phyloP scores from a whole-genome alignment of 1,284 basidiomycete genomes.

The Calocybe gambosa region DNA sequence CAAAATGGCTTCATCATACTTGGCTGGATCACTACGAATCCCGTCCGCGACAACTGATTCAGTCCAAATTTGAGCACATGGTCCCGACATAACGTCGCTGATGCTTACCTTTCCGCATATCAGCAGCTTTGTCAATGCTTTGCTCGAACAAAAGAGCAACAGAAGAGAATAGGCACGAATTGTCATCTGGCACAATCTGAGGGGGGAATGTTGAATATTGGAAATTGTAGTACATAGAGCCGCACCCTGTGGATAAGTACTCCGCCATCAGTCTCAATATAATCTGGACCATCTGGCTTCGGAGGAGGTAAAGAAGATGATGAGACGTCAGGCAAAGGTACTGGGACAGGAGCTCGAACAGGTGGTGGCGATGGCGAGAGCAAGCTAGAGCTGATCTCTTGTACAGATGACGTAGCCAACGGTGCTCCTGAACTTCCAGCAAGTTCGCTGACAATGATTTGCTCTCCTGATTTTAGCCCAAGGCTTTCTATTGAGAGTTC shows the following conservation, averaged over 20 bases:
- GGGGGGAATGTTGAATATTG: not conserved
- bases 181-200: constrained; percentile 87
- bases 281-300: constrained; percentile 41
- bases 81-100: not conserved
- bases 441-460: constrained; percentile 70
- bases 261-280: constrained; percentile 54
- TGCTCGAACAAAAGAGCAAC: constrained; percentile 83
- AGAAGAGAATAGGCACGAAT: constrained; percentile 88
- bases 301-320: constrained; percentile 10
- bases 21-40: constrained; percentile 64
- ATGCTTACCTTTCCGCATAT: constrained; percentile 59
- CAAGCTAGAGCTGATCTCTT: not conserved
- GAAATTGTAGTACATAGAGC: constrained; percentile 1
- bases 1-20: constrained; percentile 78
- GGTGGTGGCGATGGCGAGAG: constrained; percentile 2
- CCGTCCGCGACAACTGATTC: constrained; percentile 82
- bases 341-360: constrained; percentile 1
- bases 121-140: constrained; percentile 57
- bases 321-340: not conserved
- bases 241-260: constrained; percentile 67
- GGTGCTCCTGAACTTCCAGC: constrained; percentile 13
- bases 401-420: constrained; percentile 12
- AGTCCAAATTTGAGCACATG: not conserved
- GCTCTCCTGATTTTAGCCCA: constrained; percentile 73
- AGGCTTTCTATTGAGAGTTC: constrained; percentile 70